Percentiles rank a stretch among this genome's conserved stretches.
Evolutionary conservation across 1,284 basidiomycete genomes (phyloP).

Genomic region (Apiotrichum siamense): DNA sequence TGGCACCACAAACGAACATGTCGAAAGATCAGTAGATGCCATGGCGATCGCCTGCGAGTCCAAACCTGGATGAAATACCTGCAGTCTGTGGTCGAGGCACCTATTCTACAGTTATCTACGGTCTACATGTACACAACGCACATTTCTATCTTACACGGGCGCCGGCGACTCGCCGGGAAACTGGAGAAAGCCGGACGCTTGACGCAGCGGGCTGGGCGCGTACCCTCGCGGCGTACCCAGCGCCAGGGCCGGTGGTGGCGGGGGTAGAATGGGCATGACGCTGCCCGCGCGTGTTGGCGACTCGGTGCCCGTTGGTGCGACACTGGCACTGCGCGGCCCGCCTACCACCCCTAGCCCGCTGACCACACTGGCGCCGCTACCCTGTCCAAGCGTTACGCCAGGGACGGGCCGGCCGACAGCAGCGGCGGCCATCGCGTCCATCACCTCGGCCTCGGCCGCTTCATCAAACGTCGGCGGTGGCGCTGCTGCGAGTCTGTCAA

Average conservation of each 20-base stretch:
- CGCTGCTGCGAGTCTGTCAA: constrained; percentile 19
- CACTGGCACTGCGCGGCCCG: no score
- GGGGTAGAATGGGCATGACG: background rate
- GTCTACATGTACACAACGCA: no score
- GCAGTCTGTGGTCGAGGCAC: no score
- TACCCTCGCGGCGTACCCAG: background rate
- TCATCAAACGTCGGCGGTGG: constrained; percentile 12
- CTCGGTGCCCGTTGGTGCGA: no score
- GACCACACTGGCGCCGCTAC: no score
- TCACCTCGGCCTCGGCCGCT: constrained; percentile 8
- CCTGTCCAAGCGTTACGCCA: background rate
- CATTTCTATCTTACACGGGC: background rate
- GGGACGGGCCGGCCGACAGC: background rate
- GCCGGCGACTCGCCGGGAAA: background rate
- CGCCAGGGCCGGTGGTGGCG: background rate
- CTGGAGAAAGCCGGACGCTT: background rate
- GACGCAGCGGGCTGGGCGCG: background rate
- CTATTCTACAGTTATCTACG: no score
- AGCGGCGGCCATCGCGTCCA: constrained; percentile 10
- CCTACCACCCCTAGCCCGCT: no score
- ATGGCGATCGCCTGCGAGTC: no score
- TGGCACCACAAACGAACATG: no score
- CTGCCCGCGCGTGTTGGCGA: background rate
- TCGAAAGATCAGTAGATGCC: no score
- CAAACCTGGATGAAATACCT: no score